Percentiles rank a stretch among this genome's conserved stretches.
Conservation (phyloP, 2,329 filamentous ascomycete genomes). For the Orbilia brochopaga region DNA sequence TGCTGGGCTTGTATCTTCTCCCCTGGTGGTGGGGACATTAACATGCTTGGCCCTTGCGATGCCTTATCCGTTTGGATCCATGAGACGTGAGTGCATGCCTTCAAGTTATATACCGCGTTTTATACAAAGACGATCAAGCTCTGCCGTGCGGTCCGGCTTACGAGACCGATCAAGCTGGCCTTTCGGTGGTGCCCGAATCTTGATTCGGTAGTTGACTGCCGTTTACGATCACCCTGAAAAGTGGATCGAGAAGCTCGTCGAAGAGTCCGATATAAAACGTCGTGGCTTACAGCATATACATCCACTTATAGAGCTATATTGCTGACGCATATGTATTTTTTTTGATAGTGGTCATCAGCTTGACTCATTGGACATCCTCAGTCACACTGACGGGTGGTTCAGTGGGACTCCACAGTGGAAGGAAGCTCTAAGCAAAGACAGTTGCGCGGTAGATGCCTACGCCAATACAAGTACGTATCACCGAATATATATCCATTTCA, state of each 20-base stretch:
- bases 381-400: slow-evolving; percentile 21
- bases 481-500: not conserved
- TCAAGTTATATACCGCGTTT: not conserved
- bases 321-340: slow-evolving; percentile 13
- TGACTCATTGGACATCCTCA: slow-evolving; percentile 29
- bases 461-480: slow-evolving; percentile 43
- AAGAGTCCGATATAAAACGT: too few relatives aligned
- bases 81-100: slow-evolving; percentile 29
- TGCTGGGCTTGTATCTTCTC: slow-evolving; percentile 36
- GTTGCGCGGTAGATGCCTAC: slow-evolving; percentile 47
- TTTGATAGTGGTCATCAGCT: slow-evolving; percentile 38
- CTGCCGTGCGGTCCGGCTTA: too few relatives aligned
- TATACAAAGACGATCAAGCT: too few relatives aligned
- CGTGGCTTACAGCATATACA: too few relatives aligned
- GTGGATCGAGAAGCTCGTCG: not conserved
- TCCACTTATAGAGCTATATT: too few relatives aligned
- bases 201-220: too few relatives aligned
- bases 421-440: slow-evolving; percentile 27
- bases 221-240: too few relatives aligned
- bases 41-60: slow-evolving; percentile 28
- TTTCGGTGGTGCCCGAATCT: too few relatives aligned
- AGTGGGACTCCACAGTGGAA: slow-evolving; percentile 33
- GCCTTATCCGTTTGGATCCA: slow-evolving; percentile 32
- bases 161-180: too few relatives aligned
- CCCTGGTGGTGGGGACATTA: slow-evolving; percentile 31